Evolutionary conservation across 139 green algal species (phyloP), one percentile per base, ranked within the genome.

Genomic region (Chlorella sorokiniana): DNA sequence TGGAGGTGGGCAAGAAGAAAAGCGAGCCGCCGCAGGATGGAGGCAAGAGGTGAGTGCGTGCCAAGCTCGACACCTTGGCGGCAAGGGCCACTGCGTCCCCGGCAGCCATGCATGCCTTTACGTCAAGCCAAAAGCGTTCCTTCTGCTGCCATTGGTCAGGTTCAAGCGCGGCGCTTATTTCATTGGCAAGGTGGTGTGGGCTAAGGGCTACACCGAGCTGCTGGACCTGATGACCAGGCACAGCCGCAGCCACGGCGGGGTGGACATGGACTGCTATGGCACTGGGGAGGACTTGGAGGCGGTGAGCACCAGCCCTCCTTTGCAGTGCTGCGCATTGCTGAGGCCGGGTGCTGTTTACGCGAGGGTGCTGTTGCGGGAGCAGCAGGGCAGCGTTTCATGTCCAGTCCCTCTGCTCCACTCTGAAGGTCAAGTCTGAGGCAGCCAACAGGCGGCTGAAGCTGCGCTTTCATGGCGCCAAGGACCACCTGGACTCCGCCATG

Each of bases 181-280:
- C 90, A 91, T 99, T n/a, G 97, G 97, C 77, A 92, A 93, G 88
- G 92, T 90, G 48, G 86, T 99, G 68, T 99, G 97, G 97, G 95
- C 91, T 79, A 99, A 99, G 90, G 97, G 97, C 79, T 99, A 99
- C 92, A 96, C 95, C 14, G 96, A 99, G 92, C 91, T 99, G 88
- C 88, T 99, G 78, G 90, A 97, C 37, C 88, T 95, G 44, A 42
- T 98, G 37, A 61, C 88, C 71, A 85, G 88, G 68, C 35, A 79
- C 44, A 56, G 16, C 42, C 27, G 22, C 31, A 6, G 25, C 18
- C 37, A 83, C 59, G 75, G 75, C 18, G 59, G 59, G n/a, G 64
- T 59, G 62, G 59, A 73, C 9, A 85, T 99, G 74, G 97, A 99
- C 87, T 95, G 98, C 76, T 99, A 95, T 81, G 97, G 97, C 78